These are phyloP conservation scores for Rhodotorula graminis DNA, from an alignment of 768 basidiomycete genomes.

Conservation along the genomic window DNA sequence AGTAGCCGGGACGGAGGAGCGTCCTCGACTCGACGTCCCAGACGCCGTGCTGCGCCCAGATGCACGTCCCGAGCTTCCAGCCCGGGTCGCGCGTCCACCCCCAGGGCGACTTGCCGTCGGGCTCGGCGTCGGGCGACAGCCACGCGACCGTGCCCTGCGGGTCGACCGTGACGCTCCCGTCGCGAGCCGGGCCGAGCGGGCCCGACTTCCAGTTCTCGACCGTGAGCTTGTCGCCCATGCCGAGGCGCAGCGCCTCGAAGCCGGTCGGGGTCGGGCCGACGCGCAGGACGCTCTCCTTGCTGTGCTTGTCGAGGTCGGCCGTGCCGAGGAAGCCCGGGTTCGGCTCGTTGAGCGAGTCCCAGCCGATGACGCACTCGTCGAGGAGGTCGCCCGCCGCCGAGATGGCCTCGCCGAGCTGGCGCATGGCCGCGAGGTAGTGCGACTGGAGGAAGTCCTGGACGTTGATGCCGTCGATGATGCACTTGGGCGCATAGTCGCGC, in stretches of 20 bases:
- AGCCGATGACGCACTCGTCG: constrained; percentile 86
- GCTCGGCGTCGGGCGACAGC: constrained; percentile 56
- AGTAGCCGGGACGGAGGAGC: constrained; percentile 70
- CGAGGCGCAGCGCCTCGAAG: constrained; percentile 73
- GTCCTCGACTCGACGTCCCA: constrained; percentile 71
- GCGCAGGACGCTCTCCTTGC: constrained; percentile 66
- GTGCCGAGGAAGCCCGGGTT: constrained; percentile 74
- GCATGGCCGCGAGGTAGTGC: constrained; percentile 40
- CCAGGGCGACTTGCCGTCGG: constrained; percentile 56
- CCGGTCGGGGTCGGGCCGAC: constrained; percentile 85
- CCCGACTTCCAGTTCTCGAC: constrained; percentile 80
- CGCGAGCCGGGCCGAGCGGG: constrained; percentile 65
- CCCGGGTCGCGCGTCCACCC: constrained; percentile 70
- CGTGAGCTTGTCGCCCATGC: constrained; percentile 77
- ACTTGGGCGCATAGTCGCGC: constrained; percentile 79
- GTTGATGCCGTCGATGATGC: constrained; percentile 81
- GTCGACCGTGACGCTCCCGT: constrained; percentile 74
- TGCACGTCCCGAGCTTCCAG: constrained; percentile 71
- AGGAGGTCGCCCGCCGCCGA: constrained; percentile 66
- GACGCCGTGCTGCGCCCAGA: constrained; percentile 84
- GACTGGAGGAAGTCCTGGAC: constrained; percentile 59
- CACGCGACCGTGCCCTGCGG: constrained; percentile 76
- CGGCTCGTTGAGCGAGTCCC: constrained; percentile 96
- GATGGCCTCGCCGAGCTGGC: constrained; percentile 41
- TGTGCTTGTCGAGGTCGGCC: constrained; percentile 62